Evolutionary conservation across 2,329 filamentous ascomycete species (phyloP).

Genomic region (Emmonsia crescens): DNA sequence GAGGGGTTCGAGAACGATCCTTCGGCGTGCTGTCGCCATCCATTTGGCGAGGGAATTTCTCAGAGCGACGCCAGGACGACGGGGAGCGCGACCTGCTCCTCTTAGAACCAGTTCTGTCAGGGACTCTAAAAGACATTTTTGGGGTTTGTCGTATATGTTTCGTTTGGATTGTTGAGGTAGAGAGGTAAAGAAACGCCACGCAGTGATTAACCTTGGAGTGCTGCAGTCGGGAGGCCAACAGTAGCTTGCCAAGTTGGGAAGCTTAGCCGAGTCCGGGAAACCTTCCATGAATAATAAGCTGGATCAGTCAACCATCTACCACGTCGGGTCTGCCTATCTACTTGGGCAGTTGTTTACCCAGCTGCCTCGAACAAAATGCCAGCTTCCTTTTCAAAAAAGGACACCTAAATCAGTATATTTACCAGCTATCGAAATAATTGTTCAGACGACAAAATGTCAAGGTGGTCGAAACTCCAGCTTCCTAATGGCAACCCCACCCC

Average conservation of each 20-base stretch:
- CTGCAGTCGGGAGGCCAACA: neutral
- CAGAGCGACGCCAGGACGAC: conserved; percentile 28
- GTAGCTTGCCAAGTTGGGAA: neutral
- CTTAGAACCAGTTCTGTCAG: conserved; percentile 27
- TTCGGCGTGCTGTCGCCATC: conserved; percentile 16
- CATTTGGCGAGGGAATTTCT: conserved; percentile 26
- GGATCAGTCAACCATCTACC: neutral
- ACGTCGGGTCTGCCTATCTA: no score
- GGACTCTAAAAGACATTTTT: conserved; percentile 24
- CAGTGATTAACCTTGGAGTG: no score
- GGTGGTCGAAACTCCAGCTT: conserved; percentile 28
- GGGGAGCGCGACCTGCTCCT: conserved; percentile 35
- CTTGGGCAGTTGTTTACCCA: no score
- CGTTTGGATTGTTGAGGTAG: neutral
- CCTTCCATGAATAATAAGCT: neutral
- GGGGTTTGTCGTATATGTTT: neutral
- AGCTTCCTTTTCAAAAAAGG: neutral
- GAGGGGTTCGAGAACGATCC: conserved; percentile 15
- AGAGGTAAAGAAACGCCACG: neutral
- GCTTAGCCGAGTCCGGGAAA: conserved; percentile 4
- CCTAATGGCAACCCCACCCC: conserved; percentile 19
- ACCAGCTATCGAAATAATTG: neutral
- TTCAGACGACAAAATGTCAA: neutral
- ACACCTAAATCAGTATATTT: neutral
- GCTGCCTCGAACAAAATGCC: neutral